These are phyloP conservation scores for Cyberlindnera bimundalis DNA, from an alignment of 805 yeast species.

Conservation along the genomic window DNA sequence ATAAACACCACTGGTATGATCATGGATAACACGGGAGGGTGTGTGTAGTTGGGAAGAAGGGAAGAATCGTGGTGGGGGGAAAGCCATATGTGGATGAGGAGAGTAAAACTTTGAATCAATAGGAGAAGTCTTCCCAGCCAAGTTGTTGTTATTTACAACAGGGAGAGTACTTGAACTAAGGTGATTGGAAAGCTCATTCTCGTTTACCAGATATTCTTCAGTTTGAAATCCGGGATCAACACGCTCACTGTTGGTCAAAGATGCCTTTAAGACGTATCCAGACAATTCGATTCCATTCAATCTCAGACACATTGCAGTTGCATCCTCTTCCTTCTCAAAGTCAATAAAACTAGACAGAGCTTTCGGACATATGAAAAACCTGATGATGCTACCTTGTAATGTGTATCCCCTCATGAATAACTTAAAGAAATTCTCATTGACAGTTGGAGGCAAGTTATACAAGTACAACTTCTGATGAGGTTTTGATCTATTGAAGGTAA, in stretches of 20 bases:
- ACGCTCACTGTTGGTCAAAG: slow-evolving; percentile 9
- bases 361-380: slow-evolving; percentile 15
- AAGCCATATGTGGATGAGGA: not conserved
- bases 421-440: slow-evolving; percentile 29
- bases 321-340: slow-evolving; percentile 26
- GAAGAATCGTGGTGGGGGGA: not conserved
- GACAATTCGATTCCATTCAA: slow-evolving; percentile 26
- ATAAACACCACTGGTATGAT: slow-evolving; percentile 6
- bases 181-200: not conserved
- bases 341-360: slow-evolving; percentile 24
- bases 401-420: slow-evolving; percentile 24
- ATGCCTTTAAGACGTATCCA: slow-evolving; percentile 17
- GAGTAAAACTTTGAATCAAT: not conserved
- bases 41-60: not conserved
- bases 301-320: slow-evolving; percentile 19
- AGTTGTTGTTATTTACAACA: too few species aligned
- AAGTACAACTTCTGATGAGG: slow-evolving; percentile 18
- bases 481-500: slow-evolving; percentile 1
- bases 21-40: slow-evolving; percentile 2
- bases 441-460: slow-evolving; percentile 26
- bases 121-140: not conserved
- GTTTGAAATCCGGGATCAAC: not conserved
- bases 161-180: too few species aligned
- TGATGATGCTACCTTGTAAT: slow-evolving; percentile 22
- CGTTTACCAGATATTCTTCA: too few species aligned